A percentile compares a stretch with the other conserved stretches of the same genome.
Evolutionary conservation across 2,329 filamentous ascomycete genomes (phyloP).

Genomic region (Bipolaris oryzae): DNA sequence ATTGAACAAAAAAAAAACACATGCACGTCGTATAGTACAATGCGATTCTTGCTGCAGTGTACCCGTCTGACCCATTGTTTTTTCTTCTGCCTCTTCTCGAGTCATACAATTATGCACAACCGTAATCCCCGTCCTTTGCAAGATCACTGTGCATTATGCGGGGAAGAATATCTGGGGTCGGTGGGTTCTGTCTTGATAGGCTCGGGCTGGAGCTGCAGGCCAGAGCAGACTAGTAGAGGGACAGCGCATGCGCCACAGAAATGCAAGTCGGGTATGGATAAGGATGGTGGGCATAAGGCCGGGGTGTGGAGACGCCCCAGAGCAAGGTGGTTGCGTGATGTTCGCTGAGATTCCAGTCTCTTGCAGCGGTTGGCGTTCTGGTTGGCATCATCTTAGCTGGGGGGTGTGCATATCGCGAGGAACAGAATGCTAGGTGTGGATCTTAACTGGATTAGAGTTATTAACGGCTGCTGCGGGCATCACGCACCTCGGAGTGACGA

Average conservation of each 20-base stretch:
- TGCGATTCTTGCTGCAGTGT: neutral
- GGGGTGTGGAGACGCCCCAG: neutral
- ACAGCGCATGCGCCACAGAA: constrained; percentile 1
- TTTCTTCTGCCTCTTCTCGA: neutral
- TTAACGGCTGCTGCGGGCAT: constrained; percentile 25
- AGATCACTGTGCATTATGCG: constrained; percentile 15
- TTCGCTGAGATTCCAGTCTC: constrained; percentile 9
- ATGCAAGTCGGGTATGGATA: constrained; percentile 3
- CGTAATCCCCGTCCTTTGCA: neutral
- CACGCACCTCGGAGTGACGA: constrained; percentile 16
- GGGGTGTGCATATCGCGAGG: constrained; percentile 12
- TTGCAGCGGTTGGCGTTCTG: constrained; percentile 13
- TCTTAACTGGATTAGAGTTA: constrained; percentile 40
- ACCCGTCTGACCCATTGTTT: neutral
- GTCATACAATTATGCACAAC: constrained; percentile 7
- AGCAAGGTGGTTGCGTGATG: constrained; percentile 4
- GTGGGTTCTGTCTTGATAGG: neutral
- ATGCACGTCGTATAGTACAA: constrained; percentile 1
- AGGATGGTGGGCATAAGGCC: neutral
- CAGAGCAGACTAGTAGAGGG: neutral
- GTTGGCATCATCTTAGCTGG: neutral
- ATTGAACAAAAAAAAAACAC: neutral
- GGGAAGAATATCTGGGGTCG: constrained; percentile 6
- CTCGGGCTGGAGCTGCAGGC: constrained; percentile 8
- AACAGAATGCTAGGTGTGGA: constrained; percentile 30